These are phyloP conservation scores for Cyberlindnera misumaiensis DNA, from an alignment of 805 yeast genomes.

Conservation along the genomic window DNA sequence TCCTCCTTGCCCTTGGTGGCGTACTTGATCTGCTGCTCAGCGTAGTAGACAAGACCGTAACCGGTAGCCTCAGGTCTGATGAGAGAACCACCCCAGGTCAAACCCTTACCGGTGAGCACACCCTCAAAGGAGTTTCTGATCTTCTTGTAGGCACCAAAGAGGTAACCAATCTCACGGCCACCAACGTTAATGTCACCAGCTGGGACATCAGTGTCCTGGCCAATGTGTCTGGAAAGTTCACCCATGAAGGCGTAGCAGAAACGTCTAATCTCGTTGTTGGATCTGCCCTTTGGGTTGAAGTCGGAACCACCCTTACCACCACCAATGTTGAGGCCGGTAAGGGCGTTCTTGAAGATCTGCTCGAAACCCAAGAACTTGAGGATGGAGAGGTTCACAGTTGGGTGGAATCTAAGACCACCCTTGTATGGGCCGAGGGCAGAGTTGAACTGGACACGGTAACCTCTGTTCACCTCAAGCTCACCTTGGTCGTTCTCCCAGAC, in stretches of 20 bases:
- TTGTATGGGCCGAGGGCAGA: conserved; percentile 98
- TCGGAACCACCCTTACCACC: conserved; percentile 99
- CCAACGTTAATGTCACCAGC: conserved; percentile 99
- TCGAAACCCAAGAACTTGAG: conserved; percentile 96
- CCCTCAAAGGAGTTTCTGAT: conserved; percentile 92
- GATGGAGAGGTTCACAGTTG: conserved; percentile 90
- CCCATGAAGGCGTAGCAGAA: conserved; percentile 95
- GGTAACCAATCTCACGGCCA: conserved; percentile 66
- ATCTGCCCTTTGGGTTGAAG: conserved; percentile 93
- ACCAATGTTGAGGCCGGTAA: conserved; percentile 96
- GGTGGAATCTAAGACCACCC: conserved; percentile 98
- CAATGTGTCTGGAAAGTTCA: conserved; percentile 93
- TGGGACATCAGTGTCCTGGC: conserved; percentile 96
- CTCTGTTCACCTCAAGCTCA: conserved; percentile 86
- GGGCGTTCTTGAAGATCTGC: conserved; percentile 96
- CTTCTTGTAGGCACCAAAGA: conserved; percentile 95
- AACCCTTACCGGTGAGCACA: conserved; percentile 96
- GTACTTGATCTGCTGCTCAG: conserved; percentile 94
- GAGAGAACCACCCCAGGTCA: conserved; percentile 98
- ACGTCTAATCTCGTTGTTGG: conserved; percentile 91
- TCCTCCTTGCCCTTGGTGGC: conserved; percentile 87
- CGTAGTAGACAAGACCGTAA: conserved; percentile 94
- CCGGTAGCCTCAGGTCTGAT: conserved; percentile 99
- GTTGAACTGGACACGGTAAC: conserved; percentile 98
- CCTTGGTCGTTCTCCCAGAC: conserved; percentile 97